Evolutionary conservation across 345 rosid genomes (phyloP), one percentile per base, ranked within the genome.

Genomic region (Moricandia moricandioides): DNA sequence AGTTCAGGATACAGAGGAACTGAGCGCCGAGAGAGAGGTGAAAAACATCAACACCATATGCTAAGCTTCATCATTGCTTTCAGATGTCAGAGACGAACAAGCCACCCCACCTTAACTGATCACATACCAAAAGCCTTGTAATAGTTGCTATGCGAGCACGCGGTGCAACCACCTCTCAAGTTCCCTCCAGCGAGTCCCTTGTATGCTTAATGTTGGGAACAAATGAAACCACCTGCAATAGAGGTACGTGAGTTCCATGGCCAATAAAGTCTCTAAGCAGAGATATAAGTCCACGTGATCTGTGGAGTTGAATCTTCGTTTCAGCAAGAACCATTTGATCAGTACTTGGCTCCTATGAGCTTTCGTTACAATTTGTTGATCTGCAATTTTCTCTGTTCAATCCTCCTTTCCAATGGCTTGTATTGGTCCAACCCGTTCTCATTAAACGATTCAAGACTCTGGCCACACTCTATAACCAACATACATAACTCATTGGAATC

Each of bases 211-310:
- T 62, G 6, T 83, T 80, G 13, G 79, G 77, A 21, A 86, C 83
- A 33, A 69, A 83, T 0, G 86, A 78, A 78, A 31, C 89, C 89
- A 9, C 78, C 91, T 3, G 87, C 85, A 7, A 79, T 84, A 4
- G 86, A 77, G 1, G 87, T 70, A 85, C 82, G 55, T 82, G 87
- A 0, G 85, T 87, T 14, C 91, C 88, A 61, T 87, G 91, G 10
- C 87, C 88, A 57, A 54, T 64, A 43, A 70, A 70, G 78, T 85
- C 91, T 40, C 87, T 80, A 7, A 7, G 87, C 79, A 12, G 91
- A 87, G 18, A 82, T 64, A 51, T 71, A 85, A 85, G 67, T 79
- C 83, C 8, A n/a, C 16, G 73, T 7, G 63, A 52, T 64, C 71
- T 0, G 74, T 71, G 1, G 88, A 51, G 65, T 87, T 83, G 66